These are phyloP conservation scores for Exserohilum turcica DNA, from an alignment of 2,329 filamentous ascomycete species.

Conservation along the genomic window DNA sequence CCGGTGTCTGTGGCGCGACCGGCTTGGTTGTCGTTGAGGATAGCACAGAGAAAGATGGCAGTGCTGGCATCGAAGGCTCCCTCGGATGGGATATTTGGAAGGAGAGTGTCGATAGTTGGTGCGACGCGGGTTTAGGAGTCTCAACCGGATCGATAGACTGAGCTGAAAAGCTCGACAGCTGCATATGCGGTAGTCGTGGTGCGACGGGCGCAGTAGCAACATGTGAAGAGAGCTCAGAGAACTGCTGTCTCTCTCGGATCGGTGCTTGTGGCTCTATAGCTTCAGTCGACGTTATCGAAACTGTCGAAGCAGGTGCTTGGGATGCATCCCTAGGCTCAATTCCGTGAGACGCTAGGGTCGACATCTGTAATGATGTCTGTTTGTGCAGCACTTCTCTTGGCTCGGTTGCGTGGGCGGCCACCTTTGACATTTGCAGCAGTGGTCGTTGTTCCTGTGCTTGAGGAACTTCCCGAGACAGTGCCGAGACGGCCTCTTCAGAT, in stretches of 20 bases:
- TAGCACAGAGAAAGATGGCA: slow-evolving; percentile 23
- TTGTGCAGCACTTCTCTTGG: slow-evolving; percentile 18
- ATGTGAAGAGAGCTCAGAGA: slow-evolving; percentile 24
- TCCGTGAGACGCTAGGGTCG: slow-evolving; percentile 34
- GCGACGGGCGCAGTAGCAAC: slow-evolving; percentile 22
- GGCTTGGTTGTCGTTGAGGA: slow-evolving; percentile 29
- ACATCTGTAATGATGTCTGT: slow-evolving; percentile 29
- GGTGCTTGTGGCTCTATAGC: slow-evolving; percentile 21
- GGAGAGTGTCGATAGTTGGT: slow-evolving; percentile 27
- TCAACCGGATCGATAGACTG: slow-evolving; percentile 33
- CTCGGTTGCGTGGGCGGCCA: slow-evolving; percentile 22
- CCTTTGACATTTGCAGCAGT: slow-evolving; percentile 12
- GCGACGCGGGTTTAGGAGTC: slow-evolving; percentile 13
- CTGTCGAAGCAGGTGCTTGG: slow-evolving; percentile 21
- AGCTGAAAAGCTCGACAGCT: slow-evolving; percentile 30
- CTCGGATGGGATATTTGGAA: slow-evolving; percentile 34
- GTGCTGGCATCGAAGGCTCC: slow-evolving; percentile 16
- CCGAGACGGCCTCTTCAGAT: neutral
- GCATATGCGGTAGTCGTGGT: slow-evolving; percentile 18
- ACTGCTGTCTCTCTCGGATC: slow-evolving; percentile 12
- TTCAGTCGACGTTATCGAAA: slow-evolving; percentile 31
- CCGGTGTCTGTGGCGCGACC: slow-evolving; percentile 19
- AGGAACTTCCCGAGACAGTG: neutral
- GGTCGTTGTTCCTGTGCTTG: neutral
- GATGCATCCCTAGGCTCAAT: slow-evolving; percentile 32